Base-by-base conservation (phyloP, 2,329 filamentous ascomycete species). In the Plenodomus tracheiphilus region DNA sequence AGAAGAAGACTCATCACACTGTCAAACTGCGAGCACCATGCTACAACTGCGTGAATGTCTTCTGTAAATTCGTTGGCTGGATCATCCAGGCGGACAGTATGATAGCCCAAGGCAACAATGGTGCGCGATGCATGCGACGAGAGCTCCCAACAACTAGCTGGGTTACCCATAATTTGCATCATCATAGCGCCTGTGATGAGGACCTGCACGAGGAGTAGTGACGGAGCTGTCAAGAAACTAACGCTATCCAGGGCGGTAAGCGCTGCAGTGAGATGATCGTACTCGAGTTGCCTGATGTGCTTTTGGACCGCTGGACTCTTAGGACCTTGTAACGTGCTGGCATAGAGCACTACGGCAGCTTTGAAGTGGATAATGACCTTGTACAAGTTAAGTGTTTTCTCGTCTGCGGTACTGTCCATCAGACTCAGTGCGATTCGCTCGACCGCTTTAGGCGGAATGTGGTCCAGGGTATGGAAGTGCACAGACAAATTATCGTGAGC, bases 111-210 rank as follows among this genome's bases (percentile, higher is more conserved):
- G 4, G 64, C 66, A 21, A 70, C 56, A 2, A 67, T 61, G 2
- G 62, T 62, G 17, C 63, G 65, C 17, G 64, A 69, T n/a, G 67
- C 68, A 37, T 65, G 55, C 6, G 67, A 56, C 13, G 58, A 66
- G 4, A 71, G 58, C 16, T 59, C 59, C 67, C 66, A 71, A 36
- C 66, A 69, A 18, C 56, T 62, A 13, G 55, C 54, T 2, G 67
- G 62, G n/a, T 71, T 69, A 2, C 68, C 68, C 7, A 69, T 58
- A 11, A 69, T 64, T 39, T 70, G 65, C 61, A 69, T 64, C 40
- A 69, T 56, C 35, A 66, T 58, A 28, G 63, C 66, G 1, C 66
- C 68, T 7, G 65, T 64, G 10, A 71, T 54, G 22, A 71, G 48
- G 1, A 55, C 67, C 35, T 70, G 68, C 10, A 65, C 58, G 3